Percentiles rank a stretch among this genome's conserved stretches.
phyloP scores from a whole-genome alignment of 2,329 filamentous ascomycete genomes.

The Aspergillus sp. region DNA sequence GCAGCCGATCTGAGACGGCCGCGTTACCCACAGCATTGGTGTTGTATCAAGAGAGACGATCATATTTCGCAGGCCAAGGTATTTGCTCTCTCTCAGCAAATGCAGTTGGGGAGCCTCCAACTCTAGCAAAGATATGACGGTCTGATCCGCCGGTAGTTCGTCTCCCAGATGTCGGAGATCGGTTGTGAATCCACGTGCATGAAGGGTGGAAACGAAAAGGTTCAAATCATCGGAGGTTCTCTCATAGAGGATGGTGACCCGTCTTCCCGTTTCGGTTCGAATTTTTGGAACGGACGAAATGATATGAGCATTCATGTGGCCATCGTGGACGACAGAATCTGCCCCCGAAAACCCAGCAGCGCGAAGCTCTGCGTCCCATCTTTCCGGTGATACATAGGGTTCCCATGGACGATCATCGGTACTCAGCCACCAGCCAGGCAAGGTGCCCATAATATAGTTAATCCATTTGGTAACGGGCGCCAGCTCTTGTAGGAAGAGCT shows the following conservation, averaged over 20 bases:
- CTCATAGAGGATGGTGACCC: neutral
- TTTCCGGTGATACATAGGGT: constrained; percentile 18
- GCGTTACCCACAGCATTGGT: constrained; percentile 32
- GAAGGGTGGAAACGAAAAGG: neutral
- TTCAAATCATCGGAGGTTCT: neutral
- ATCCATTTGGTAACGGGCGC: constrained; percentile 13
- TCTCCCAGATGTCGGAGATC: neutral
- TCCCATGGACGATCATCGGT: constrained; percentile 11
- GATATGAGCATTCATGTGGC: constrained; percentile 13
- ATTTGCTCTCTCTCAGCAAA: neutral
- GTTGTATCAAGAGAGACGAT: neutral
- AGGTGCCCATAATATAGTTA: constrained; percentile 21
- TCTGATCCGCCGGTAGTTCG: neutral
- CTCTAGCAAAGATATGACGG: constrained; percentile 1
- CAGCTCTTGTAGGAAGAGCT: constrained; percentile 48
- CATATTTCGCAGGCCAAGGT: neutral
- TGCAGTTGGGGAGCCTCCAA: neutral
- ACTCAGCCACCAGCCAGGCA: constrained; percentile 44
- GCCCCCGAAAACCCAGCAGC: constrained; percentile 21
- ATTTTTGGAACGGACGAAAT: constrained; percentile 1
- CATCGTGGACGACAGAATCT: constrained; percentile 11
- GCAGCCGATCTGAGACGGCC: constrained; percentile 21
- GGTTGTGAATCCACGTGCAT: neutral
- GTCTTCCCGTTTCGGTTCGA: neutral
- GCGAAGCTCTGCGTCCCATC: constrained; percentile 20